phyloP scores from a whole-genome alignment of 2,329 filamentous ascomycete genomes.

The Botryosphaeria dothidea region DNA sequence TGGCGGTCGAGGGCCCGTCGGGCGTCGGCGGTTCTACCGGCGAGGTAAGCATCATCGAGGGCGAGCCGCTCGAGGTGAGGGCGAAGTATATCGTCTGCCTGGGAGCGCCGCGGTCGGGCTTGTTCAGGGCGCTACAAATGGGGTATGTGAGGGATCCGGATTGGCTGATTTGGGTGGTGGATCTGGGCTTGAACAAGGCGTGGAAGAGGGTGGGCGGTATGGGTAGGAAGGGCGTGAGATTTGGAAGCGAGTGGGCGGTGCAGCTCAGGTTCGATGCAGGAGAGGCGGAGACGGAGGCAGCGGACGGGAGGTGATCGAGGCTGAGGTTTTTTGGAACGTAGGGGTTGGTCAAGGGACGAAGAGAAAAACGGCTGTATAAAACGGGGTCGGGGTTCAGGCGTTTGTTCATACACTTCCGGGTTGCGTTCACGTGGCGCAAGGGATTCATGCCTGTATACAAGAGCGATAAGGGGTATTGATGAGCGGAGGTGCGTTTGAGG shows the following conservation, averaged over 20 bases:
- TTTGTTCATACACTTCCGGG: not conserved
- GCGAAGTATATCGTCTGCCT: conserved; percentile 82
- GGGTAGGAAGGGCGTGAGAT: conserved; percentile 81
- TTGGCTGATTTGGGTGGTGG: conserved; percentile 82
- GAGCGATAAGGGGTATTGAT: no score
- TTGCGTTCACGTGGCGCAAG: not conserved
- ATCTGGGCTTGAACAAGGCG: conserved; percentile 82
- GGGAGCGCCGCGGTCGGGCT: conserved; percentile 81
- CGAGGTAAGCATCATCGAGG: conserved; percentile 64
- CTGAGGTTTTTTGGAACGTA: not conserved
- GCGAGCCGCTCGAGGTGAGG: conserved; percentile 75
- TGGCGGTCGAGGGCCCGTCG: conserved; percentile 89
- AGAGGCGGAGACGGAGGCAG: conserved; percentile 7
- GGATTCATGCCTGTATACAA: not conserved
- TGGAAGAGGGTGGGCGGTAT: conserved; percentile 84
- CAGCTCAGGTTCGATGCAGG: conserved; percentile 55
- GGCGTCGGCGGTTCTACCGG: conserved; percentile 75
- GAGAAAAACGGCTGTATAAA: not conserved
- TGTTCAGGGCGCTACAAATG: conserved; percentile 73
- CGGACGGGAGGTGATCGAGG: not conserved
- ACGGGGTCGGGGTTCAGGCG: not conserved
- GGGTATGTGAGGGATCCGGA: conserved; percentile 54
- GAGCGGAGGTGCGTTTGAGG: no score
- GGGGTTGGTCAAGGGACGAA: not conserved
- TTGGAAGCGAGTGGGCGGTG: conserved; percentile 83